Evolutionary conservation across 208 protist species (phyloP).

Genomic region (Wallacemonas sp.): DNA sequence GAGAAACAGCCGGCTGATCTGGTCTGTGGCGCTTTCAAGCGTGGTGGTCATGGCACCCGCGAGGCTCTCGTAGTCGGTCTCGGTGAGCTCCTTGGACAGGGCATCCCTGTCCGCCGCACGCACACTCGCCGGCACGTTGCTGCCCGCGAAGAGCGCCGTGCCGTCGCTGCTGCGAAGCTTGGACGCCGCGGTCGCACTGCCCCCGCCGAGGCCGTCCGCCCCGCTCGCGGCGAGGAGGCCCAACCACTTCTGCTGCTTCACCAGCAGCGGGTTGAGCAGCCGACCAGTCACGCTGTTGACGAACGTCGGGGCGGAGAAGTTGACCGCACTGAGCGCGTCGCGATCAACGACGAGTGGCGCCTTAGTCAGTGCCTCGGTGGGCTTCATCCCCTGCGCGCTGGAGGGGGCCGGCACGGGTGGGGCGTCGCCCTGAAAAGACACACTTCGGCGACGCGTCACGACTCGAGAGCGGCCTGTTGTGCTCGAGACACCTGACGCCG

Average conservation of each 20-base stretch:
- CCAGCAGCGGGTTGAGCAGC: constrained; percentile 52
- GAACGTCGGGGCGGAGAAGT: constrained; percentile 72
- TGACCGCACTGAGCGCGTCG: constrained; percentile 57
- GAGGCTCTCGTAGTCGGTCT: constrained; percentile 35
- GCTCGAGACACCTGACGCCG: neutral
- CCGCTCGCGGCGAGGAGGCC: constrained; percentile 9
- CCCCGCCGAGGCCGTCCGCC: constrained; percentile 3
- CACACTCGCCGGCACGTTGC: constrained; percentile 2
- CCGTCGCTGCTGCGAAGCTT: constrained; percentile 36
- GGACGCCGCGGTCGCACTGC: constrained; percentile 22
- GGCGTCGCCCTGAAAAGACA: neutral
- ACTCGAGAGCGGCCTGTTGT: neutral
- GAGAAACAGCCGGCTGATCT: constrained; percentile 57
- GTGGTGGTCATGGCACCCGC: constrained; percentile 47
- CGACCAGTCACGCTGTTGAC: constrained; percentile 76
- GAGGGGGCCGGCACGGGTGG: no score
- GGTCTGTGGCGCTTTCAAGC: constrained; percentile 46
- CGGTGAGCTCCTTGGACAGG: neutral
- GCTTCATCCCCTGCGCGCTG: no score
- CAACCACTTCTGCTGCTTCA: constrained; percentile 26
- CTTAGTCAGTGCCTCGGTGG: no score
- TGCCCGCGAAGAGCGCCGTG: constrained; percentile 35
- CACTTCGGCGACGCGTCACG: neutral
- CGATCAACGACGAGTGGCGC: constrained; percentile 39
- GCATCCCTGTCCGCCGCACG: neutral